These are phyloP conservation scores for Ophiostoma sp. DNA, from an alignment of 2,329 filamentous ascomycete genomes.

Conservation along the genomic window DNA sequence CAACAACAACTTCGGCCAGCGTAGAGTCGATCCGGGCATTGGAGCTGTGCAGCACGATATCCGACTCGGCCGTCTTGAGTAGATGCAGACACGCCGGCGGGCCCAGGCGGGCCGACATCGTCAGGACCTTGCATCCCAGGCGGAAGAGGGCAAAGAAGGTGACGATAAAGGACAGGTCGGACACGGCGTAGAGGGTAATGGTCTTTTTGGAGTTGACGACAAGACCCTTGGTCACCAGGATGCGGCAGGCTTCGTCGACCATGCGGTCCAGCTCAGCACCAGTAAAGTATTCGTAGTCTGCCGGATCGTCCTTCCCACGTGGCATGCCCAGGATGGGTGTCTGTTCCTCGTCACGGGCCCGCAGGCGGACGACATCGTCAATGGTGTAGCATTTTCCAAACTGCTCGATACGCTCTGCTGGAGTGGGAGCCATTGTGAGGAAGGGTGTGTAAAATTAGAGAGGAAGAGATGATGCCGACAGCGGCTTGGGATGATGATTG, in stretches of 20 bases:
- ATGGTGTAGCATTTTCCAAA: slow-evolving; percentile 44
- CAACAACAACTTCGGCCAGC: slow-evolving; percentile 33
- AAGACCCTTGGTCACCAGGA: slow-evolving; percentile 38
- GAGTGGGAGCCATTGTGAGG: slow-evolving; percentile 34
- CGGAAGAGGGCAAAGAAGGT: slow-evolving; percentile 47
- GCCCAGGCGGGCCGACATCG: slow-evolving; percentile 46
- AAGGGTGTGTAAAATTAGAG: background rate
- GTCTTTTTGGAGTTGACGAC: slow-evolving; percentile 36
- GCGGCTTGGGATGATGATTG: background rate
- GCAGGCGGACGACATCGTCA: slow-evolving; percentile 44
- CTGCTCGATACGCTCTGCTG: slow-evolving; percentile 35
- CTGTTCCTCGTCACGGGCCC: slow-evolving; percentile 42
- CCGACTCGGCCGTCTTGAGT: slow-evolving; percentile 39
- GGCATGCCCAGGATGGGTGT: slow-evolving; percentile 46
- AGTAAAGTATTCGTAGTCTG: slow-evolving; percentile 44
- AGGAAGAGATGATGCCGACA: background rate
- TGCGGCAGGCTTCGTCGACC: slow-evolving; percentile 41
- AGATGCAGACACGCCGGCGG: slow-evolving; percentile 43
- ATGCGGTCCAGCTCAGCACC: slow-evolving; percentile 43
- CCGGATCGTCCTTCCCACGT: slow-evolving; percentile 35
- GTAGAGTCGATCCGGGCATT: slow-evolving; percentile 38
- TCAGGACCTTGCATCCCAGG: slow-evolving; percentile 46
- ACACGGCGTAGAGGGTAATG: slow-evolving; percentile 44
- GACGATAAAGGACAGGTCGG: slow-evolving; percentile 45
- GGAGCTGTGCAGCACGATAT: slow-evolving; percentile 41